A percentile compares a stretch with the other conserved stretches of the same genome.
These are phyloP conservation scores for Auricularia heimuer DNA, from an alignment of 768 basidiomycete species.

Conservation along the genomic window DNA sequence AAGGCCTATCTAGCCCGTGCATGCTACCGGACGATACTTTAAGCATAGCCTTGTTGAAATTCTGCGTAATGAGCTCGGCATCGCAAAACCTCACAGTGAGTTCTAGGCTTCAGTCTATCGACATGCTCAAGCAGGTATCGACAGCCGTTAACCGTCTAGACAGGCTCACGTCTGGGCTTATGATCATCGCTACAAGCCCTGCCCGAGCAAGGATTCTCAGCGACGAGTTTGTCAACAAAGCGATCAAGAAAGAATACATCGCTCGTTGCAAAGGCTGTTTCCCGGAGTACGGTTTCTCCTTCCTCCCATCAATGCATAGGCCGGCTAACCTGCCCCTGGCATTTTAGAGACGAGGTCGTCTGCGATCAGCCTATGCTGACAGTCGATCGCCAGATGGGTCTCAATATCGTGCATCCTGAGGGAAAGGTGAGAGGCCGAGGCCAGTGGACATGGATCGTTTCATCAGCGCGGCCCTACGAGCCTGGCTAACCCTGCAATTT, in stretches of 20 bases:
- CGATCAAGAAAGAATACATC: conserved; percentile 85
- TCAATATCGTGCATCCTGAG: conserved; percentile 91
- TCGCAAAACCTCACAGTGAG: conserved; percentile 75
- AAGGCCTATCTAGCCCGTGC: conserved; percentile 56
- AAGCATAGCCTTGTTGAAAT: conserved; percentile 84
- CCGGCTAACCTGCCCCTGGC: background rate
- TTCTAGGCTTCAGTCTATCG: conserved; percentile 9
- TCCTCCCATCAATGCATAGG: background rate
- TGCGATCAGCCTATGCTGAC: conserved; percentile 85
- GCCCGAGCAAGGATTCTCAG: conserved; percentile 61
- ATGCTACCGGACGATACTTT: conserved; percentile 84
- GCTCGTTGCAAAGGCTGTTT: conserved; percentile 82
- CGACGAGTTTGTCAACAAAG: conserved; percentile 71
- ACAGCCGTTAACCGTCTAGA: conserved; percentile 94
- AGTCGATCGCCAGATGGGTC: conserved; percentile 91
- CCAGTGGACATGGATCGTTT: background rate
- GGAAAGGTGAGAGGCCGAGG: conserved; percentile 56
- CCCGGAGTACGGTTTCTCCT: conserved; percentile 52
- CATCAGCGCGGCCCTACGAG: background rate
- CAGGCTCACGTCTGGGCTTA: conserved; percentile 86
- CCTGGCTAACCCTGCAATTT: background rate
- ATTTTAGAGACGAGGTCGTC: conserved; percentile 57
- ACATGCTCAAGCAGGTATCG: background rate
- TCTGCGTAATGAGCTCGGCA: conserved; percentile 73
- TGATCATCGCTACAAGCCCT: conserved; percentile 79